Conservation (phyloP, 192 early-diverging fungal genomes). For the Backusella tuberculispora region DNA sequence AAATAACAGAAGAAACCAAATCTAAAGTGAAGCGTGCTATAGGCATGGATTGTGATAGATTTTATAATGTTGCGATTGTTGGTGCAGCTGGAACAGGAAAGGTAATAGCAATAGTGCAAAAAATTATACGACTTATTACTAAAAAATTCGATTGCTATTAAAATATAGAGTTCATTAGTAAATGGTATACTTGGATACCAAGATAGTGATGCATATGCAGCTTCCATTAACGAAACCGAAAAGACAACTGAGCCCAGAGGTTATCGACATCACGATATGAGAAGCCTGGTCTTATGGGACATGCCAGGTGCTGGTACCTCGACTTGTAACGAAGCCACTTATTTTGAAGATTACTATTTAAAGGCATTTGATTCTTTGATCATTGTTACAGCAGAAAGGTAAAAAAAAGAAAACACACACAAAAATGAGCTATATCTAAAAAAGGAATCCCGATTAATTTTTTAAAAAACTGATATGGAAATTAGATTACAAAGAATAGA, state of each 20-base stretch:
- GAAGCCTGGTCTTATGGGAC: conserved; percentile 43
- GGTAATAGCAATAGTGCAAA: conserved; percentile 27
- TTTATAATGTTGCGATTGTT: conserved; percentile 45
- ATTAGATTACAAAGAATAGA: conserved; percentile 35
- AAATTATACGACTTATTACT: not conserved
- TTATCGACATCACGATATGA: conserved; percentile 39
- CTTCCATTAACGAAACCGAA: conserved; percentile 36
- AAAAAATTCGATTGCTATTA: not conserved
- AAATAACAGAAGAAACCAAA: conserved; percentile 33
- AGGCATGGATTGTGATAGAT: conserved; percentile 40
- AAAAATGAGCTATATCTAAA: not conserved
- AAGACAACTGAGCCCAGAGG: conserved; percentile 29
- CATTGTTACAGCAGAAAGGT: conserved; percentile 43
- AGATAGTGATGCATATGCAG: conserved; percentile 34
- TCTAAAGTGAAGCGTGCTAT: conserved; percentile 24
- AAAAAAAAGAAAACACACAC: conserved; percentile 8
- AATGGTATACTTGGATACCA: conserved; percentile 44
- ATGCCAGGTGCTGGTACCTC: conserved; percentile 39
- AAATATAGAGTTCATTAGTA: conserved; percentile 37
- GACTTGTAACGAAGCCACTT: conserved; percentile 32
- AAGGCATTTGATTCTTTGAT: conserved; percentile 45
- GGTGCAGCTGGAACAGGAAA: conserved; percentile 43
- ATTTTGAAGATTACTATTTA: conserved; percentile 46
- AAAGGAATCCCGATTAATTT: not conserved
- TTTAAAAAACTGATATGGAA: not conserved